These are phyloP conservation scores for Paratinospora sagittata DNA, from an alignment of 164 flowering plant species.

Conservation along the genomic window DNA sequence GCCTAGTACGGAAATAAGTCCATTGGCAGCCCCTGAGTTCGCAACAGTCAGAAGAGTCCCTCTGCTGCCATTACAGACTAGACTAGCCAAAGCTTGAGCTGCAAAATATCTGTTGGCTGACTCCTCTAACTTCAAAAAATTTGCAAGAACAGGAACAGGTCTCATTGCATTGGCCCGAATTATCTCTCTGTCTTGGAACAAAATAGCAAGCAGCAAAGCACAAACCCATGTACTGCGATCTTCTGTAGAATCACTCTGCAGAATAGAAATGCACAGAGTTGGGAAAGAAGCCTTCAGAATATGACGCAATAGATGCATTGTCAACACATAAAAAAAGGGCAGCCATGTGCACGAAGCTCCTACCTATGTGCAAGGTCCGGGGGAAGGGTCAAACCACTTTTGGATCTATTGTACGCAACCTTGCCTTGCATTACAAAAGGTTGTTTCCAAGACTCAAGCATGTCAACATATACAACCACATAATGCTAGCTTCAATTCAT, in stretches of 20 bases:
- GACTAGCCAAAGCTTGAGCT: slow-evolving; percentile 84
- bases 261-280: slow-evolving; percentile 1
- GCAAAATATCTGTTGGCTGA: slow-evolving; percentile 62
- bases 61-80: slow-evolving; percentile 50
- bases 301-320: slow-evolving; percentile 2
- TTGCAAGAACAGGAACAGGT: slow-evolving; percentile 73
- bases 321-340: neutral
- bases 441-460: too few species aligned
- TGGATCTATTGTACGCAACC: too few species aligned
- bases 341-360: too few species aligned
- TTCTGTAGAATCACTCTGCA: slow-evolving; percentile 73
- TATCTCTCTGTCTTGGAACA: slow-evolving; percentile 95
- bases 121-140: slow-evolving; percentile 70
- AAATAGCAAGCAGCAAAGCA: slow-evolving; percentile 73
- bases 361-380: neutral
- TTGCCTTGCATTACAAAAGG: too few species aligned
- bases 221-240: slow-evolving; percentile 79
- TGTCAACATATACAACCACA: neutral
- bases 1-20: slow-evolving; percentile 60
- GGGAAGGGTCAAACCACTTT: too few species aligned
- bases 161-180: slow-evolving; percentile 72
- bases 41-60: slow-evolving; percentile 60
- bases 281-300: slow-evolving; percentile 8
- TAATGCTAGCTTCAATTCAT: neutral
- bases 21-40: slow-evolving; percentile 75